A percentile compares a stretch with the other conserved stretches of the same genome.
These are phyloP conservation scores for Rhodamnia argentea DNA, from an alignment of 345 rosid genomes.

Conservation along the genomic window DNA sequence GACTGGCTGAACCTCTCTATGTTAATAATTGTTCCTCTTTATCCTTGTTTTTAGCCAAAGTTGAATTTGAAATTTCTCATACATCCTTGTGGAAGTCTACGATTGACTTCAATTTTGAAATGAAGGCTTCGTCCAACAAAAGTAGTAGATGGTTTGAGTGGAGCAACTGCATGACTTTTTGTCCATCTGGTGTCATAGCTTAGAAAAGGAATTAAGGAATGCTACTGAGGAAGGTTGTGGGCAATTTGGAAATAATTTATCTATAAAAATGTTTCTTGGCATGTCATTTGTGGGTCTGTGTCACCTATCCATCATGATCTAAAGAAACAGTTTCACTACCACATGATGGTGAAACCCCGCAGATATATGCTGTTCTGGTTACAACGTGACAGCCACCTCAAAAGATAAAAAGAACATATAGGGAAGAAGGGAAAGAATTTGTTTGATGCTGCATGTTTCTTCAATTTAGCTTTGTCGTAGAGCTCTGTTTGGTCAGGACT, in stretches of 20 bases:
- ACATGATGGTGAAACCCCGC: not conserved
- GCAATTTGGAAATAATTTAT: not conserved
- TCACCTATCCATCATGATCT: not conserved
- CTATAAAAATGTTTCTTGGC: not conserved
- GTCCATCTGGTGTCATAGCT: not conserved
- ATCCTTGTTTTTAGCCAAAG: not conserved
- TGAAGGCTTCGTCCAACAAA: not conserved
- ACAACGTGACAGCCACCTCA: not conserved
- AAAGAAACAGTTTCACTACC: not conserved
- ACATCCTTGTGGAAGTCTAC: not conserved
- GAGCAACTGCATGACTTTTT: not conserved
- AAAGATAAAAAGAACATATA: not conserved
- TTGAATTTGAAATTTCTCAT: not conserved
- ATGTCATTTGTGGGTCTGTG: not conserved
- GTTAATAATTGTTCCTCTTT: not conserved
- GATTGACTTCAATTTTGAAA: not conserved
- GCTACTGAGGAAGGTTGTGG: not conserved
- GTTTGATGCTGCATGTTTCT: not conserved
- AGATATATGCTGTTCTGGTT: not conserved
- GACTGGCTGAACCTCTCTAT: not conserved
- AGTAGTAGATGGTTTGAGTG: not conserved
- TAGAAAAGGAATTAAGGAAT: not conserved
- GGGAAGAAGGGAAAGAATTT: not conserved
- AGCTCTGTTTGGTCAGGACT: not conserved
- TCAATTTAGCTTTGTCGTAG: not conserved